Conservation (phyloP, 75 land plant species). For the Isoetes taiwanensis region DNA sequence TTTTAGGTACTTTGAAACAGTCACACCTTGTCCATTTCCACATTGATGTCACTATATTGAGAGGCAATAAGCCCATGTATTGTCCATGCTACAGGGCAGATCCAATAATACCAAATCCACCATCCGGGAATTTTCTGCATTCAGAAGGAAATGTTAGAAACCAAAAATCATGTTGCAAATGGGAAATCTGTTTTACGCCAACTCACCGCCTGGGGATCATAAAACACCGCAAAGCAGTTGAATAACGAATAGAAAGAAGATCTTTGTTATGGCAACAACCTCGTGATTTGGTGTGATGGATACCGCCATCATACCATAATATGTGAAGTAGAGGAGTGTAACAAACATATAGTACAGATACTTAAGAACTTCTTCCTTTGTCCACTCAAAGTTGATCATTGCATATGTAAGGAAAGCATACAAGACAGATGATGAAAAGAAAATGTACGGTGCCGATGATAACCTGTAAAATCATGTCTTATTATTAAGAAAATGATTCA, state of each 20-base stretch:
- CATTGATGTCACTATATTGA: constrained; percentile 41
- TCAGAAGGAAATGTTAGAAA: too few relatives aligned
- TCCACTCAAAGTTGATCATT: constrained; percentile 43
- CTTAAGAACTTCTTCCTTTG: constrained; percentile 32
- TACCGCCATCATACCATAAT: constrained; percentile 44
- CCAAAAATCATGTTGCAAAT: too few relatives aligned
- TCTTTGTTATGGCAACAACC: constrained; percentile 24
- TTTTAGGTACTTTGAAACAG: too few relatives aligned
- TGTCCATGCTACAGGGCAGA: constrained; percentile 60
- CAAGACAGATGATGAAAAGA: constrained; percentile 25
- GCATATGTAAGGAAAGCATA: constrained; percentile 36
- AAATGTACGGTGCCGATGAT: constrained; percentile 37
- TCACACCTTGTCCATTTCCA: background rate
- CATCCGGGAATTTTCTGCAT: constrained; percentile 63
- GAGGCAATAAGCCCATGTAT: constrained; percentile 55
- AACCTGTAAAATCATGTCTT: too few relatives aligned
- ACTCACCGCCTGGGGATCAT: constrained; percentile 25
- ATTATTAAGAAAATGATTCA: too few relatives aligned
- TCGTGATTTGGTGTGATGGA: constrained; percentile 37
- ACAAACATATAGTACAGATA: constrained; percentile 44
- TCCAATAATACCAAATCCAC: constrained; percentile 92
- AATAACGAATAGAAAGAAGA: constrained; percentile 40
- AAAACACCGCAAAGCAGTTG: constrained; percentile 48
- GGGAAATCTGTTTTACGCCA: too few relatives aligned
- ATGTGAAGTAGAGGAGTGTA: constrained; percentile 68